These are phyloP conservation scores for Saccharum officinarum DNA, from an alignment of 176 grass and related monocot genomes.

Conservation along the genomic window DNA sequence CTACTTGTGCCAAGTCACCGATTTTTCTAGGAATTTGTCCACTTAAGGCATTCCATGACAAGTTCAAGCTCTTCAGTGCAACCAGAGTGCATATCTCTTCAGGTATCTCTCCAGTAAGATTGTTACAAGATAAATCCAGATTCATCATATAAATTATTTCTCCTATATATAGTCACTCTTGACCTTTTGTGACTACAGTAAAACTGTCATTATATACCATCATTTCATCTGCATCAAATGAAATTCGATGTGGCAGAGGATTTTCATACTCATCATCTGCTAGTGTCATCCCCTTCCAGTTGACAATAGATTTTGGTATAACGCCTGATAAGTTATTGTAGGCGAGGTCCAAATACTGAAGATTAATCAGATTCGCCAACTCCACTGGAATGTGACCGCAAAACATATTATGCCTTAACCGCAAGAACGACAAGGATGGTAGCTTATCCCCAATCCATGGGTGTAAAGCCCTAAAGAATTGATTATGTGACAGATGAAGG, in stretches of 20 bases:
- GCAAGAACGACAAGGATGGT: not conserved
- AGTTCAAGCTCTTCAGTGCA: not conserved
- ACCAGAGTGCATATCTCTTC: not conserved
- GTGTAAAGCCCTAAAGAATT: not conserved
- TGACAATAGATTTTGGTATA: slow-evolving; percentile 29
- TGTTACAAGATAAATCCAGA: slow-evolving; percentile 29
- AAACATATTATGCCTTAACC: slow-evolving; percentile 41
- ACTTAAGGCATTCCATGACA: slow-evolving; percentile 13
- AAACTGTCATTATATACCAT: too few species aligned
- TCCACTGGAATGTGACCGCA: slow-evolving; percentile 28
- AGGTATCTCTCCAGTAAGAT: slow-evolving; percentile 8
- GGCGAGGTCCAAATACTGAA: slow-evolving; percentile 41
- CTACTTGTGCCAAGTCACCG: not conserved
- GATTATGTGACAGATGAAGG: slow-evolving; percentile 16
- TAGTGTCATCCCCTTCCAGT: not conserved
- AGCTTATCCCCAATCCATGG: slow-evolving; percentile 17
- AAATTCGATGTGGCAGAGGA: too few species aligned
- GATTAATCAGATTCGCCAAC: not conserved
- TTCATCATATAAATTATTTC: not conserved
- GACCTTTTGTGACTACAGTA: not conserved
- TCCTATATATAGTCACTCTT: not conserved
- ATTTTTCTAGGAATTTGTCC: not conserved
- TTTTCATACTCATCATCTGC: too few species aligned
- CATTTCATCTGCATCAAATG: too few species aligned
- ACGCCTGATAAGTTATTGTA: slow-evolving; percentile 43